A percentile compares a stretch with the other conserved stretches of the same genome.
Conservation (phyloP, 1,284 basidiomycete genomes). For the Fomes fomentarius region DNA sequence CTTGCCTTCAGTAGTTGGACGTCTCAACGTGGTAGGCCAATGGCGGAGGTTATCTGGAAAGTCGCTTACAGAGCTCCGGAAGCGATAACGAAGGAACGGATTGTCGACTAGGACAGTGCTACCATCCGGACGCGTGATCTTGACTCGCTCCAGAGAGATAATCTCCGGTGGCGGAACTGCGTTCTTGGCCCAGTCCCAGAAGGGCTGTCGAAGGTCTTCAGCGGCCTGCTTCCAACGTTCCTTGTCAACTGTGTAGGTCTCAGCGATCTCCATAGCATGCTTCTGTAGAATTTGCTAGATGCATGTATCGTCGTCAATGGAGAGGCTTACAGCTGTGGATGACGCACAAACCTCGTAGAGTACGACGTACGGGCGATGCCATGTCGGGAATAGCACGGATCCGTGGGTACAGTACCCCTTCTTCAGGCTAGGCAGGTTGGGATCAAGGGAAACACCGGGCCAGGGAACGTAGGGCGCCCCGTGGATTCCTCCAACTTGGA, state of each 20-base stretch:
- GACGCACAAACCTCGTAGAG: constrained; percentile 46
- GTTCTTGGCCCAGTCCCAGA: constrained; percentile 56
- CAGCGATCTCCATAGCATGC: constrained; percentile 43
- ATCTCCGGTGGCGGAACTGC: constrained; percentile 46
- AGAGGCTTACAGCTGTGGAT: no score
- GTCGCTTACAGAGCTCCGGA: constrained; percentile 43
- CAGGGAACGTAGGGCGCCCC: constrained; percentile 47
- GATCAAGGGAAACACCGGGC: constrained; percentile 42
- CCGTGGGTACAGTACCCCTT: constrained; percentile 55
- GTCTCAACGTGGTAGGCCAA: constrained; percentile 46
- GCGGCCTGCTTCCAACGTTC: constrained; percentile 42
- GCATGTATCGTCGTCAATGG: no score
- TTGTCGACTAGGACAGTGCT: constrained; percentile 38
- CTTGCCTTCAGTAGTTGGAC: constrained; percentile 32
- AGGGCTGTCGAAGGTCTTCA: constrained; percentile 44
- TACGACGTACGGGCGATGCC: constrained; percentile 54
- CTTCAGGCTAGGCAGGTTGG: constrained; percentile 31
- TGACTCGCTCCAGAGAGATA: constrained; percentile 39
- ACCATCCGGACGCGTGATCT: constrained; percentile 43
- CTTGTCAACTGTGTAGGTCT: constrained; percentile 39
- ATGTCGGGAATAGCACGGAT: constrained; percentile 53
- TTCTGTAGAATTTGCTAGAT: constrained; percentile 47
- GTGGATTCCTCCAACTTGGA: constrained; percentile 53
- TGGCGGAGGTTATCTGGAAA: constrained; percentile 39
- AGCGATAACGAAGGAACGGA: constrained; percentile 47